A percentile compares a stretch with the other conserved stretches of the same genome.
These are phyloP conservation scores for Pugionium cornutum DNA, from an alignment of 345 rosid genomes.

Conservation along the genomic window DNA sequence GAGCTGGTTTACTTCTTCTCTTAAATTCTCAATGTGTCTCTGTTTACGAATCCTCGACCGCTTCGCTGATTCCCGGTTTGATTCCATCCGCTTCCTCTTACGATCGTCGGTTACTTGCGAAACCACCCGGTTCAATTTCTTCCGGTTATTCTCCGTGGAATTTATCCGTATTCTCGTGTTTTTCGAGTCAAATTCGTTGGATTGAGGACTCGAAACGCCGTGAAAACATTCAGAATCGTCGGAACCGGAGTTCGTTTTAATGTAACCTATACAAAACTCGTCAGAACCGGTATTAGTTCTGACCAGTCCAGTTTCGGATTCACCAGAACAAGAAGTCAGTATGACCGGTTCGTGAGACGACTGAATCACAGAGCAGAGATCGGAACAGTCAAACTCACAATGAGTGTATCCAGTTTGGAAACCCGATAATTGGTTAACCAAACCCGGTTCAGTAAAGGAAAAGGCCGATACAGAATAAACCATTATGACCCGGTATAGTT, in stretches of 20 bases:
- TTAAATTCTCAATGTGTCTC: constrained; percentile 68
- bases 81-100: constrained; percentile 74
- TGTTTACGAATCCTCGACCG: constrained; percentile 83
- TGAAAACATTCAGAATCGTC: background rate
- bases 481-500: constrained; percentile 23
- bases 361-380: constrained; percentile 34
- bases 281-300: constrained; percentile 27
- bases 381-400: constrained; percentile 50
- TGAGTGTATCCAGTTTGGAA: constrained; percentile 56
- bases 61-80: constrained; percentile 92
- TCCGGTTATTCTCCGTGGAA: constrained; percentile 42
- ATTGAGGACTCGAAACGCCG: constrained; percentile 13
- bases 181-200: background rate
- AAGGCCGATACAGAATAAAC: constrained; percentile 50
- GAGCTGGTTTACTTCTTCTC: constrained; percentile 67
- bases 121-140: constrained; percentile 23
- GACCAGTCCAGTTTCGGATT: constrained; percentile 28
- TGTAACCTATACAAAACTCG: constrained; percentile 22
- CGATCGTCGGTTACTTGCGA: constrained; percentile 54
- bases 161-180: background rate
- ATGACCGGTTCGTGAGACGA: constrained; percentile 39
- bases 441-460: constrained; percentile 39
- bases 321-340: constrained; percentile 31
- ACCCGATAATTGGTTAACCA: constrained; percentile 45
- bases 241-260: constrained; percentile 21